Percentiles rank a stretch among this genome's conserved stretches.
Conservation (phyloP, 2,329 filamentous ascomycete genomes). For the Setomelanomma holmii region DNA sequence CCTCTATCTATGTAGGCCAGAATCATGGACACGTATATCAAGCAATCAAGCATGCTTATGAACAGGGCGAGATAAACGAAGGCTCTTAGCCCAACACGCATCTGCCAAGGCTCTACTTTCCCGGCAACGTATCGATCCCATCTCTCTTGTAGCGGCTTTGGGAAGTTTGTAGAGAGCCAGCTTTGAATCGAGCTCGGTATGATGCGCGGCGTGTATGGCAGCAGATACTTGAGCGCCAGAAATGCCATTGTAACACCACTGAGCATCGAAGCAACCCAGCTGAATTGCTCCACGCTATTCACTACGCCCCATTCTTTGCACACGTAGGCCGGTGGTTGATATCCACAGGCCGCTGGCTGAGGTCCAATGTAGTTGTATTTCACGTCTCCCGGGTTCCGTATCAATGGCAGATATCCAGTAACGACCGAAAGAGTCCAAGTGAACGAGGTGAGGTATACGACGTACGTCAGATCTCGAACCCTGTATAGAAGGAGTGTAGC, state of each 20-base stretch:
- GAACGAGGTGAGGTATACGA: not conserved
- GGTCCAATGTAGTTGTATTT: not conserved
- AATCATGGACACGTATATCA: not conserved
- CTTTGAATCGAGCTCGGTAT: not conserved
- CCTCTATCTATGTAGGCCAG: not conserved
- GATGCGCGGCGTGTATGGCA: not conserved
- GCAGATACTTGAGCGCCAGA: not conserved
- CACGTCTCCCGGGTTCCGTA: not conserved
- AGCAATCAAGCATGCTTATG: not conserved
- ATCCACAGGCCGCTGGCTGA: not conserved
- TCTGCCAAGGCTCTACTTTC: no score
- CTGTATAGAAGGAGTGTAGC: not conserved
- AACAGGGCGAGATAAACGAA: not conserved
- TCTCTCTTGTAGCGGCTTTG: not conserved
- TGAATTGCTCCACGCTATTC: not conserved
- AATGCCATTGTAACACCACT: not conserved
- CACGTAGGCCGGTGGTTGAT: not conserved
- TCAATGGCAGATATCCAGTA: conserved; percentile 1
- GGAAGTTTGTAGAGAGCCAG: not conserved
- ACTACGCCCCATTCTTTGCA: conserved; percentile 1
- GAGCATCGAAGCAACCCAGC: not conserved
- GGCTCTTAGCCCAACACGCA: not conserved
- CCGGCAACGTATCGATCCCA: not conserved
- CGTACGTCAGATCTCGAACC: not conserved
- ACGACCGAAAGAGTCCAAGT: conserved; percentile 4